These are phyloP conservation scores for Chamaenerion angustifolium DNA, from an alignment of 345 rosid species.

Conservation along the genomic window DNA sequence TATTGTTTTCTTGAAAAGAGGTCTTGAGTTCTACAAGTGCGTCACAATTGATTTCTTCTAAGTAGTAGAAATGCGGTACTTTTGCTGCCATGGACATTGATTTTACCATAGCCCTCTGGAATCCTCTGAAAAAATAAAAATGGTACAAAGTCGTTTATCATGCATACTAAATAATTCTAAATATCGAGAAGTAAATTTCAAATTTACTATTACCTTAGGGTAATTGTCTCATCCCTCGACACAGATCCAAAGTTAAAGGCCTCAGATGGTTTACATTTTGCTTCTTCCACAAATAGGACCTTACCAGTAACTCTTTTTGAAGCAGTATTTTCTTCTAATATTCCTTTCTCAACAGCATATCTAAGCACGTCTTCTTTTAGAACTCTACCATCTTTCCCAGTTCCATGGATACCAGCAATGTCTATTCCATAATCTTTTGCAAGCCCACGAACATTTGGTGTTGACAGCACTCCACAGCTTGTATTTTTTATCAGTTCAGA, in stretches of 20 bases:
- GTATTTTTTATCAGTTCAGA: constrained; percentile 15
- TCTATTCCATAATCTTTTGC: constrained; percentile 62
- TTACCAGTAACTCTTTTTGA: constrained; percentile 10
- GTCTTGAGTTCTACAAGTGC: constrained; percentile 61
- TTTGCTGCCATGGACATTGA: constrained; percentile 86
- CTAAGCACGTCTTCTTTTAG: constrained; percentile 64
- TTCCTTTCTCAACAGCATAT: constrained; percentile 36
- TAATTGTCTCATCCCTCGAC: constrained; percentile 42
- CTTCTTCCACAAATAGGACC: constrained; percentile 15
- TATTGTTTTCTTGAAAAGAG: constrained; percentile 51
- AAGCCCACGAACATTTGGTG: constrained; percentile 71
- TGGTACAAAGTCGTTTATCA: not conserved
- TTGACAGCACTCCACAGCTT: constrained; percentile 39
- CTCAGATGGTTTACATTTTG: constrained; percentile 7
- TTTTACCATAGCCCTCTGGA: constrained; percentile 78
- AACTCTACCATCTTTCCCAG: constrained; percentile 67
- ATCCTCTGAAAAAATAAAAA: constrained; percentile 46
- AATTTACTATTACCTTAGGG: constrained; percentile 41
- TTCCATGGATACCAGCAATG: constrained; percentile 45
- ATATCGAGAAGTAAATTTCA: not conserved
- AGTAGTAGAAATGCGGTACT: constrained; percentile 91
- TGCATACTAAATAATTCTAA: not conserved
- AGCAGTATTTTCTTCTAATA: constrained; percentile 19
- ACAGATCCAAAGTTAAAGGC: constrained; percentile 14
- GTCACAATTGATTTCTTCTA: constrained; percentile 80